Conservation (phyloP, 345 rosid genomes). For the Arabis hirsuta region DNA sequence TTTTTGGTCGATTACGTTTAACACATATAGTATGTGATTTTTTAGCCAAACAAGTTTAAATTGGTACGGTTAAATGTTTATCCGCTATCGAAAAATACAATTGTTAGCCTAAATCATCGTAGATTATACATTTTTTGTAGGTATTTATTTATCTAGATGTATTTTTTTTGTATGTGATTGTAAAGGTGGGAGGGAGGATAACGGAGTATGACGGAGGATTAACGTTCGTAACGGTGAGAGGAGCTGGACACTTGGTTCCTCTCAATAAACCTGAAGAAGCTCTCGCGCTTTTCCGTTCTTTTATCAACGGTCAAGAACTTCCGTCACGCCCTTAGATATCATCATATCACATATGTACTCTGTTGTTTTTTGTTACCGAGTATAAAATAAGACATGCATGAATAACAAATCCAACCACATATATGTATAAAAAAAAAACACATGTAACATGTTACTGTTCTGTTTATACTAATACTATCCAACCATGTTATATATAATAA, state of each 20-base stretch:
- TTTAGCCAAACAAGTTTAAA: not conserved
- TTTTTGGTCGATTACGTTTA: not conserved
- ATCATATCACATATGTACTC: not conserved
- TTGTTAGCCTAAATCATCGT: not conserved
- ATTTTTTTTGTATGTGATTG: not conserved
- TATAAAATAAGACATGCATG: slow-evolving; percentile 5
- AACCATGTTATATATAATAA: slow-evolving; percentile 9
- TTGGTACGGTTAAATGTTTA: not conserved
- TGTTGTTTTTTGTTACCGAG: not conserved
- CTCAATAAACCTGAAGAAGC: slow-evolving; percentile 59
- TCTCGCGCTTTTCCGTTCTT: slow-evolving; percentile 56
- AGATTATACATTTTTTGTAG: not conserved
- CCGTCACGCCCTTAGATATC: slow-evolving; percentile 34
- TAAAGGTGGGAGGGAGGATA: slow-evolving; percentile 68
- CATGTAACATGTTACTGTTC: not conserved
- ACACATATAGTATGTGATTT: not conserved
- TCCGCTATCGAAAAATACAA: not conserved
- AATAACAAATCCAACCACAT: slow-evolving; percentile 12
- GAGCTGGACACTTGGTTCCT: slow-evolving; percentile 74
- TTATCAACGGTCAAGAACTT: slow-evolving; percentile 44
- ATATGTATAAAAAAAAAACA: not conserved
- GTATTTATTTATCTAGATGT: not conserved
- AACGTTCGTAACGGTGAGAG: slow-evolving; percentile 61
- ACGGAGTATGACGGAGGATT: slow-evolving; percentile 59
- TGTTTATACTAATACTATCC: slow-evolving; percentile 5